Base-by-base conservation (phyloP, 805 yeast species). In the Metschnikowia cerradonensis region DNA sequence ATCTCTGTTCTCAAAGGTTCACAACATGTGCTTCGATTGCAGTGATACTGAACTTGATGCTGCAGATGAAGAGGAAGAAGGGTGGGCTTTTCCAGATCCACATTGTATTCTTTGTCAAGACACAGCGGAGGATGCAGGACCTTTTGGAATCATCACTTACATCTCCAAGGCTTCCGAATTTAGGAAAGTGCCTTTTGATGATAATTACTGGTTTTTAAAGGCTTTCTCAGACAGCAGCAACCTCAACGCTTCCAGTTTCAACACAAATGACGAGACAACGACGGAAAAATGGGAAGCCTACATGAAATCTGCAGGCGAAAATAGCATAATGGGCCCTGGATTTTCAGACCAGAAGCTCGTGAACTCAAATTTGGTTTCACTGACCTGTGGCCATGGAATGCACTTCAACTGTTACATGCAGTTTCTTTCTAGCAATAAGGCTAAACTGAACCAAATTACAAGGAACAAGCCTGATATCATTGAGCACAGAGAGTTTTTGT, bases 321-420 rank as follows among this genome's bases (percentile, higher is more conserved):
- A 68, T 2, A 57, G 67, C 37, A 80, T 79, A 0, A 66, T 84
- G 54, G 96, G 96, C 0, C 92, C 90, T 0, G 91, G 92, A 0
- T 89, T 86, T 57, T 81, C 83, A 4, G 60, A 58, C 7, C 66
- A 63, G 17, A 65, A 65, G 19, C 63, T 62, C 40, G 67, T 69
- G 38, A 74, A 79, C 38, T 70, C 70, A 43, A 73, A 75, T 50
- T 64, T 78, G 6, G 77, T 86, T 1, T 73, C 85, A 3, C 79
- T 82, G 53, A 85, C 96, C 47, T 92, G 99, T 71, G 96, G 97
- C 1, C 99, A 92, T 67, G 95, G 96, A 1, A 86, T 92, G 84
- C 99, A 92, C 66, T 82, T 79, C 53, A 75, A 80, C 15, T 92
- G 99, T 63, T 86, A 84, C 60, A 67, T 80, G 48, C 82, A 82